Evolutionary conservation across 163 green algal genomes (phyloP), one percentile per base, ranked within the genome.

Genomic region (Coccomyxa subellipsoidea): DNA sequence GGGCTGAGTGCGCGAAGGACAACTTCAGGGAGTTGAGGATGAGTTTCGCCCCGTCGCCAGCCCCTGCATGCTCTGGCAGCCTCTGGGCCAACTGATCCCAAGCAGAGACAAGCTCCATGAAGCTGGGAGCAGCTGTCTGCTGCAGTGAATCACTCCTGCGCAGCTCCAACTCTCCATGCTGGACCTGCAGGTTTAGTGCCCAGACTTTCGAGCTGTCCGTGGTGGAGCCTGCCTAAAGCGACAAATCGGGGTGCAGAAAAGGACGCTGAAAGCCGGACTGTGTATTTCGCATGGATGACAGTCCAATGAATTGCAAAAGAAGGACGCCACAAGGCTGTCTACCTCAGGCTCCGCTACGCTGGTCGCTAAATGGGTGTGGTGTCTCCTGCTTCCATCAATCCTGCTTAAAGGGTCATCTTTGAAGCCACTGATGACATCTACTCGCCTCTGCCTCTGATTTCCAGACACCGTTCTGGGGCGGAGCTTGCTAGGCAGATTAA

Each of bases 21-120:
- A 96, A 82, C 82, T 96, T 95, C 31, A 96, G 84, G 0, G 92
- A 90, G 4, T 82, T 84, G 23, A 95, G 84, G 53, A 96, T 92
- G 4, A 91, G 70, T 6, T 87, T 84, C 3, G 84, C 80, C 7
- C 32, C 80, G 3, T 40, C 70, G 12, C 84, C 81, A 12, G 29
- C 66, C 2, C 81, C 76, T 12, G 84, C 54, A 7, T 81, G 54
- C 1, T 80, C 69, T 18, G 85, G 87, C 54, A 90, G 83, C 2
- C 86, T 80, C 2, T 73, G 69, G 1, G 86, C 71, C 7, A 70
- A 54, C 32, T 77, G 70, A 31, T 38, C 70, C 32, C 32, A 77
- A 10, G 70, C 70, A 32, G 70, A 77, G 7, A 40, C 70, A 15
- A 77, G 21, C 32, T n/a, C 70, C 32, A 38, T 31, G 70, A 77